Evolutionary conservation across 192 early-diverging fungal genomes (phyloP).

Genomic region (Chytriomyces hyalinus): DNA sequence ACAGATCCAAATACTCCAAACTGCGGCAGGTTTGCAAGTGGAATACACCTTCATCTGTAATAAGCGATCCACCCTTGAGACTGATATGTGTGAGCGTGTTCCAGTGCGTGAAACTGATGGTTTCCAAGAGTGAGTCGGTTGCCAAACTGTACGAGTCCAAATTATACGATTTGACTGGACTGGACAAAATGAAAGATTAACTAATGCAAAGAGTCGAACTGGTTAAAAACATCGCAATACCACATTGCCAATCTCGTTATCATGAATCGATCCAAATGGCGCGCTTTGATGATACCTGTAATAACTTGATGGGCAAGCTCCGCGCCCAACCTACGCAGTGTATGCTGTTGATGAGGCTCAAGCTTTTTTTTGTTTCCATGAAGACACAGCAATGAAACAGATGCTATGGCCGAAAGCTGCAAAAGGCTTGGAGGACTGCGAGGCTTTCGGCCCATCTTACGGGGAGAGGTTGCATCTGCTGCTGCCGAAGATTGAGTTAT

Average conservation of each 20-base stretch:
- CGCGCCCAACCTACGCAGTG: background rate
- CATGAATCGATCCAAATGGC: slow-evolving; percentile 25
- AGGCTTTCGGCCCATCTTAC: background rate
- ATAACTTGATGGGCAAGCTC: slow-evolving; percentile 24
- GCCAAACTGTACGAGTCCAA: slow-evolving; percentile 38
- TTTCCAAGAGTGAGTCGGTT: slow-evolving; percentile 40
- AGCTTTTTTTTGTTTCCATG: slow-evolving; percentile 14
- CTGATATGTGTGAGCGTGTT: slow-evolving; percentile 4
- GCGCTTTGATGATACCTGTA: background rate
- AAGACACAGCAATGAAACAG: slow-evolving; percentile 6
- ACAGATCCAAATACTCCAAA: slow-evolving; percentile 5
- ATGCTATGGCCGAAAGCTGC: background rate
- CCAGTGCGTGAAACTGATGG: slow-evolving; percentile 21
- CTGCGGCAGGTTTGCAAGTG: slow-evolving; percentile 22
- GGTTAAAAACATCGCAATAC: slow-evolving; percentile 11
- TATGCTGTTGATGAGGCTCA: background rate
- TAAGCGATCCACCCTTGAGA: slow-evolving; percentile 11
- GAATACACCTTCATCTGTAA: slow-evolving; percentile 39
- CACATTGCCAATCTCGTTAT: slow-evolving; percentile 24
- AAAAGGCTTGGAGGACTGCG: background rate
- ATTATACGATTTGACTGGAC: slow-evolving; percentile 18
- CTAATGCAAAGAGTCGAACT: background rate
- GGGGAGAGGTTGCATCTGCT: background rate
- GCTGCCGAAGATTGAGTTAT: background rate
- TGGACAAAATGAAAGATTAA: background rate